Evolutionary conservation across 2,329 filamentous ascomycete species (phyloP), one percentile per base, ranked within the genome.

Genomic region (Verruconis gallopava): DNA sequence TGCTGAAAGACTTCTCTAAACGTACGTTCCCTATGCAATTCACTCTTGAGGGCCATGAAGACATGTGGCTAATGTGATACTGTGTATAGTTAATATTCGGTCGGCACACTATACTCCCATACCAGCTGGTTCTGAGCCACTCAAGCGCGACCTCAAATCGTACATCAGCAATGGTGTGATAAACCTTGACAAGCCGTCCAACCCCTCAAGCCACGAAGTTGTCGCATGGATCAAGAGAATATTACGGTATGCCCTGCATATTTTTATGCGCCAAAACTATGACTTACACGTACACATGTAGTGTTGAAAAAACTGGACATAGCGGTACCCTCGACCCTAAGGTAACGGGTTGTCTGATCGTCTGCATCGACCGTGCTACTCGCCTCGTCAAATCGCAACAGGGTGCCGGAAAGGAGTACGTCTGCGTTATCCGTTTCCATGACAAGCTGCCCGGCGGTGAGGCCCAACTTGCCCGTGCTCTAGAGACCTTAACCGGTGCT

Each of bases 161-260:
- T 98, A 96, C 69, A 79, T 98, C 61, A 89, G 83, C 63, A 93
- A 85, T 49, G 91, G 91, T 67, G 89, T 98, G 46, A 96, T 98
- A 68, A 98, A 98, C 70, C 79, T 95, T 53, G 85, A 93, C 69
- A 93, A 93, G 71, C 91, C 89, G 44, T 93, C 88, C 41, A 98
- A 98, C 71, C 89, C 89, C 42, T 95, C 88, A 52, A 91, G 82
- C 57, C 91, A 98, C 74, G 91, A 98, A 72, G 91, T 98, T 51
- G 91, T 98, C 58, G 89, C 91, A 51, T 98, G 91, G 91, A 83
- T 96, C 54, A 98, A 98, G 80, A 81, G 89, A 55, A 96, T 96
- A 56, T 73, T 98, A 44, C 80, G 82, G 81, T 86, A 76, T 50
- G 66, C 44, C 5, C 20, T 11, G 34, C 11, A 14, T 21, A 43